Evolutionary conservation across 2,329 filamentous ascomycete genomes (phyloP).

Genomic region (Pseudogymnoascus verrucosus): DNA sequence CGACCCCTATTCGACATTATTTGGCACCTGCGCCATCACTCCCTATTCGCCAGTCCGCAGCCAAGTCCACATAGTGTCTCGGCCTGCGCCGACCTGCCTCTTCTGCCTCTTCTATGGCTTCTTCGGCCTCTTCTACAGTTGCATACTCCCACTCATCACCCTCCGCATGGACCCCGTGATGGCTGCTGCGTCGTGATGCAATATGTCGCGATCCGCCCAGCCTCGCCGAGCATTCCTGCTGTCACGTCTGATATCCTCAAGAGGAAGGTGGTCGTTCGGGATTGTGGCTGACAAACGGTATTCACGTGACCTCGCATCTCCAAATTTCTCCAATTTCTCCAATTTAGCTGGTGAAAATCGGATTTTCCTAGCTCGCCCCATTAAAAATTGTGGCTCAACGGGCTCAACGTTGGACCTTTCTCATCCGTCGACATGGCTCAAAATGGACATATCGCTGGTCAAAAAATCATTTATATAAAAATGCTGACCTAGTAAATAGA

Average conservation of each 20-base stretch:
- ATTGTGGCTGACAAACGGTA: background rate
- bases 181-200: background rate
- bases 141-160: background rate
- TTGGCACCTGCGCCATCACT: background rate
- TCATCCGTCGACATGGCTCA: background rate
- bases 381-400: background rate
- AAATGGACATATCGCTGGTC: background rate
- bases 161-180: background rate
- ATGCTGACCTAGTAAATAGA: background rate
- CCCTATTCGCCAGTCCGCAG: background rate
- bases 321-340: constrained; percentile 4
- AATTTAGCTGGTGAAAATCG: constrained; percentile 3
- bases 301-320: background rate
- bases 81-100: background rate
- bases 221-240: background rate
- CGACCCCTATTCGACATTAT: background rate
- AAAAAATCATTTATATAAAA: background rate
- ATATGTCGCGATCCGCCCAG: constrained; percentile 4
- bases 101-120: background rate
- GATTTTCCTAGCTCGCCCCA: background rate
- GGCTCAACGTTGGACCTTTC: background rate
- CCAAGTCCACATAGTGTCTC: background rate
- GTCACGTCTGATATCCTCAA: background rate
- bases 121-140: background rate
- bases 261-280: background rate